Evolutionary conservation across 2,329 filamentous ascomycete species (phyloP).

Genomic region (Pyrenophora graminea): DNA sequence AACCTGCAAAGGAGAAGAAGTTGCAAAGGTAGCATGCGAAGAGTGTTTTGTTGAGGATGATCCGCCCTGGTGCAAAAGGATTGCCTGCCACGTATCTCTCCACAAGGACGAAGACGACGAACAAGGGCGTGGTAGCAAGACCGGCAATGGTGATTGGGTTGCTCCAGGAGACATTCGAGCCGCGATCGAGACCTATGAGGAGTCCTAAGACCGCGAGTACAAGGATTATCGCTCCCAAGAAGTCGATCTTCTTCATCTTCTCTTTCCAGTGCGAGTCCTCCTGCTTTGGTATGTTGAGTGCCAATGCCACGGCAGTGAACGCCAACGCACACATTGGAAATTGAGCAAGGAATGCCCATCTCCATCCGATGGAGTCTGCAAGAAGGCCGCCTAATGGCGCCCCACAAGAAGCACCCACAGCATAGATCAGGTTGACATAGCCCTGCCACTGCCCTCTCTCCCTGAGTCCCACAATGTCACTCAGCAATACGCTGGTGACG

Average conservation of each 20-base stretch:
- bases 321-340: slow-evolving; percentile 70
- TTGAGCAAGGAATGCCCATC: slow-evolving; percentile 76
- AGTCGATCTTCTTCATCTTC: slow-evolving; percentile 72
- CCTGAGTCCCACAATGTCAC: slow-evolving; percentile 70
- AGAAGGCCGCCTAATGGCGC: slow-evolving; percentile 70
- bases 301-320: slow-evolving; percentile 65
- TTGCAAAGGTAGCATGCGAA: slow-evolving; percentile 72
- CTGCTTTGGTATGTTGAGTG: slow-evolving; percentile 63
- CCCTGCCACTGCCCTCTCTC: slow-evolving; percentile 77
- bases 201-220: slow-evolving; percentile 68
- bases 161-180: slow-evolving; percentile 72
- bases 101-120: slow-evolving; percentile 68
- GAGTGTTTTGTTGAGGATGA: slow-evolving; percentile 70
- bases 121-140: slow-evolving; percentile 62
- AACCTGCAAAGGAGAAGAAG: slow-evolving; percentile 70
- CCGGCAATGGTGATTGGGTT: slow-evolving; percentile 62
- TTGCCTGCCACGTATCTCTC: slow-evolving; percentile 70
- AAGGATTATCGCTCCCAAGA: slow-evolving; percentile 70
- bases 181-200: slow-evolving; percentile 71
- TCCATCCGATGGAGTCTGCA: slow-evolving; percentile 75
- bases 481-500: slow-evolving; percentile 70
- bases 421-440: slow-evolving; percentile 72
- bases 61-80: slow-evolving; percentile 74
- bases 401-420: slow-evolving; percentile 68
- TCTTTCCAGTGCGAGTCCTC: slow-evolving; percentile 65